Conservation (phyloP, 805 yeast species). For the Wickerhamiella vanderwaltii region DNA sequence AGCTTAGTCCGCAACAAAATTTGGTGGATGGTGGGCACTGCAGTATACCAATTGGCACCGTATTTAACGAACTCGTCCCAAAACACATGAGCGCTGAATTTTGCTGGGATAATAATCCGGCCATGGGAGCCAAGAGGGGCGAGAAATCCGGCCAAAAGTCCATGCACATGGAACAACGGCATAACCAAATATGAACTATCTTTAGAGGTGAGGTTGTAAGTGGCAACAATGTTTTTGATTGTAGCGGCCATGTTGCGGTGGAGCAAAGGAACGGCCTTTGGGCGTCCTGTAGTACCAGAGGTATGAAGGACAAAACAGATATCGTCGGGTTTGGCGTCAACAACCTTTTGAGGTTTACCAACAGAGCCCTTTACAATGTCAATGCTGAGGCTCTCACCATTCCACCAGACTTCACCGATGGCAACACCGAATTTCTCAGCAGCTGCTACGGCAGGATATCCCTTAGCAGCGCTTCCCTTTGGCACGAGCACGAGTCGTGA, state of each 20-base stretch:
- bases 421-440: constrained; percentile 38
- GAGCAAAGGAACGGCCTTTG: constrained; percentile 62
- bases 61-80: constrained; percentile 44
- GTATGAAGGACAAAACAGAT: constrained; percentile 59
- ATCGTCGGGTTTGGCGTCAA: constrained; percentile 34
- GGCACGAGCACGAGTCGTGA: constrained; percentile 49
- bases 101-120: constrained; percentile 46
- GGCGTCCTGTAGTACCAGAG: constrained; percentile 65
- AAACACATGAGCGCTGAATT: constrained; percentile 48
- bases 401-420: constrained; percentile 43
- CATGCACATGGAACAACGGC: constrained; percentile 74
- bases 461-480: constrained; percentile 33
- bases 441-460: constrained; percentile 37
- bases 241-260: constrained; percentile 52
- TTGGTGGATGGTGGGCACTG: constrained; percentile 67
- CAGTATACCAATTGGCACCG: constrained; percentile 58
- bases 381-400: constrained; percentile 32
- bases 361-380: constrained; percentile 12
- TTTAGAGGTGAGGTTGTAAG: constrained; percentile 38
- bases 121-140: constrained; percentile 53
- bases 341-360: constrained; percentile 4
- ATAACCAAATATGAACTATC: constrained; percentile 55
- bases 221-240: constrained; percentile 44
- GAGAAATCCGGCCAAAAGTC: constrained; percentile 51
- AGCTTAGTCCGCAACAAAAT: constrained; percentile 42